Base-by-base conservation (phyloP, 1,284 basidiomycete genomes). In the Papiliotrema fonsecae region DNA sequence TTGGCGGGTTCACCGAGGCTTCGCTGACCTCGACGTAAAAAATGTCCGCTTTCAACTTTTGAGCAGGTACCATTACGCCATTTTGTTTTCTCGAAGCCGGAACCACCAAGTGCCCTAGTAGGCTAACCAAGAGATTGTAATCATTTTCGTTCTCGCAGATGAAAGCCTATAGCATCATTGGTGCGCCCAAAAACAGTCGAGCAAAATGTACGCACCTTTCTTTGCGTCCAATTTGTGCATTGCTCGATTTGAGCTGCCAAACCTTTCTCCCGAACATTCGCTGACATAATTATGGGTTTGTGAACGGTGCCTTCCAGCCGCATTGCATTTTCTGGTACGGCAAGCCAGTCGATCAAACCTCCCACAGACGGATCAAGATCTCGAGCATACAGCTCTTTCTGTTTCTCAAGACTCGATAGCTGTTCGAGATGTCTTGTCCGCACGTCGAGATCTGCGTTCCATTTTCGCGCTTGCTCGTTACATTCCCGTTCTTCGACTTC, bases 101-200 rank as follows among this genome's bases (percentile, higher is more conserved):
- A n/a, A n/a, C n/a, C n/a, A n/a, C n/a, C n/a, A n/a, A n/a, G n/a
- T n/a, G n/a, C n/a, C n/a, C n/a, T n/a, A n/a, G n/a, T n/a, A n/a
- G n/a, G n/a, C n/a, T n/a, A n/a, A n/a, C n/a, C n/a, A n/a, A n/a
- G n/a, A 77, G 74, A 47, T 85, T 78, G 50, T 88, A 88, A 65
- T 98, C 94, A 31, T 87, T 85, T 50, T 85, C 80, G 56, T 82
- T 85, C 67, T 93, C 87, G 30, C 85, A 84, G 3, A 98, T 83
- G 67, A 98, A 87, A 0, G 84, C 89, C 87, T 94, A 60, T n/a
- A 13, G 49, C 51, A 47, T 45, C 31, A 42, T n/a, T 28, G 27
- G 19, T 25, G 4, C 37, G 21, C 18, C 35, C 35, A 13, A 11
- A n/a, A 3, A 0, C 16, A 18, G 14, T 18, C 24, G 18, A 11